Percentiles rank a stretch among this genome's conserved stretches.
Conservation (phyloP, 2,329 filamentous ascomycete species). For the Beauveria sp. region DNA sequence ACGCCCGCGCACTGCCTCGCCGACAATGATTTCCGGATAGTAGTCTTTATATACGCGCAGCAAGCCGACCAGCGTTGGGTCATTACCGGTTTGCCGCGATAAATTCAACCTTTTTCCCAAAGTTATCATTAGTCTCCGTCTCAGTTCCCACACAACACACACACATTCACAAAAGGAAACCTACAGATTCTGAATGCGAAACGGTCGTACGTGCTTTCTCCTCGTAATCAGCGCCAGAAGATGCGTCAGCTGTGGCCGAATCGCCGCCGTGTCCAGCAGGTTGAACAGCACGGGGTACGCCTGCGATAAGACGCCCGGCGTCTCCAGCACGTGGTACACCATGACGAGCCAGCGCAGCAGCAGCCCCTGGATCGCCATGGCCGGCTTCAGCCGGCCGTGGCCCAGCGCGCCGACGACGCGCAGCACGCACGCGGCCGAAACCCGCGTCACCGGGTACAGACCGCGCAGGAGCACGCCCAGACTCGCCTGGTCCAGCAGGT, state of each 20-base stretch:
- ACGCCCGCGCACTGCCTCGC: constrained; percentile 54
- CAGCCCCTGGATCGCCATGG: constrained; percentile 59
- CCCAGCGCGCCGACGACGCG: constrained; percentile 67
- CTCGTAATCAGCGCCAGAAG: constrained; percentile 71
- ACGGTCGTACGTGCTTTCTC: constrained; percentile 75
- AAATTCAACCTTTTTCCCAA: constrained; percentile 41
- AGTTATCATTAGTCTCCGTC: constrained; percentile 2
- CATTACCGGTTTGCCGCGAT: constrained; percentile 57
- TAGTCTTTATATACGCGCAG: constrained; percentile 84
- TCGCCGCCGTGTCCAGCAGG: constrained; percentile 70
- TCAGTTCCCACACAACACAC: too few species aligned
- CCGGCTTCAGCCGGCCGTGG: constrained; percentile 68
- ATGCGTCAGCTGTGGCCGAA: constrained; percentile 64
- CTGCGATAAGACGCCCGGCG: constrained; percentile 54
- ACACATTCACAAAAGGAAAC: constrained; percentile 18
- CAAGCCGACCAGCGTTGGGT: constrained; percentile 65
- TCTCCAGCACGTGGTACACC: constrained; percentile 64
- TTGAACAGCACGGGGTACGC: constrained; percentile 74
- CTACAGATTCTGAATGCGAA: constrained; percentile 70
- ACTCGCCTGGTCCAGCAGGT: constrained; percentile 68
- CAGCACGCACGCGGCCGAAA: constrained; percentile 54
- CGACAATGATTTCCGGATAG: constrained; percentile 81
- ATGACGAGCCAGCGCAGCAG: constrained; percentile 74
- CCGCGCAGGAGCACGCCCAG: constrained; percentile 62
- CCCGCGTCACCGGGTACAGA: constrained; percentile 62